Percentiles rank a stretch among this genome's conserved stretches.
phyloP scores from a whole-genome alignment of 768 basidiomycete genomes.

The Pleurotus pulmonarius region DNA sequence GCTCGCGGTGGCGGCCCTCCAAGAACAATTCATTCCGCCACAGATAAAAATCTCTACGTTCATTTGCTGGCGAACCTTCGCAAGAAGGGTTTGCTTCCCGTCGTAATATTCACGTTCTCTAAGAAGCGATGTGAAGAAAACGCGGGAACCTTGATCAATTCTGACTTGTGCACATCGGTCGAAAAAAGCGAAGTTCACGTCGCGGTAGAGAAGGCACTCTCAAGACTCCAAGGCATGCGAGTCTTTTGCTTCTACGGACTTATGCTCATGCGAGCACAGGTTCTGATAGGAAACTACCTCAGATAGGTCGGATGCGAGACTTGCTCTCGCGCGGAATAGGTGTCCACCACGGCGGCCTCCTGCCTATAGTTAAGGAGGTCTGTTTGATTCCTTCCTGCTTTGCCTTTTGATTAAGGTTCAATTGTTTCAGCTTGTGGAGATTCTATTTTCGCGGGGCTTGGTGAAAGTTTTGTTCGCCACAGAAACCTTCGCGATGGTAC shows the following conservation, averaged over 20 bases:
- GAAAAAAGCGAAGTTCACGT: conserved; percentile 99
- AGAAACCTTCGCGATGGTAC: conserved; percentile 98
- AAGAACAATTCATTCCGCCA: conserved; percentile 60
- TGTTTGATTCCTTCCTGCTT: conserved; percentile 7
- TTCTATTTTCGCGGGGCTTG: conserved; percentile 90
- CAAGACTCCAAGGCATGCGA: conserved; percentile 77
- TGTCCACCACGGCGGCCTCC: conserved; percentile 93
- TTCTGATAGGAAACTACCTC: conserved; percentile 88
- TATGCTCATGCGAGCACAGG: conserved; percentile 40
- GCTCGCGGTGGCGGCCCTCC: conserved; percentile 41
- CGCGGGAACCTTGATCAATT: conserved; percentile 82
- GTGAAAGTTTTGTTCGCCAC: conserved; percentile 98
- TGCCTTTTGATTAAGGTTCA: conserved; percentile 4
- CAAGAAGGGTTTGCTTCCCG: conserved; percentile 85
- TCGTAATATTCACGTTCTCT: conserved; percentile 95
- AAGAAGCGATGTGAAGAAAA: conserved; percentile 98
- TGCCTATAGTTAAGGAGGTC: conserved; percentile 97
- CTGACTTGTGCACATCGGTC: conserved; percentile 80
- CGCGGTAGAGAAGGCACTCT: conserved; percentile 87
- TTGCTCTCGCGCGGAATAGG: conserved; percentile 91
- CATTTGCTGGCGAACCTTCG: conserved; percentile 84
- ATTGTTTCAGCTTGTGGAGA: conserved; percentile 77
- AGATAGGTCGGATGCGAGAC: conserved; percentile 87
- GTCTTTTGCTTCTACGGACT: neutral
- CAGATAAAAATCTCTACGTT: conserved; percentile 91